phyloP scores from a whole-genome alignment of 768 basidiomycete species.

The Lactarius evosmus region DNA sequence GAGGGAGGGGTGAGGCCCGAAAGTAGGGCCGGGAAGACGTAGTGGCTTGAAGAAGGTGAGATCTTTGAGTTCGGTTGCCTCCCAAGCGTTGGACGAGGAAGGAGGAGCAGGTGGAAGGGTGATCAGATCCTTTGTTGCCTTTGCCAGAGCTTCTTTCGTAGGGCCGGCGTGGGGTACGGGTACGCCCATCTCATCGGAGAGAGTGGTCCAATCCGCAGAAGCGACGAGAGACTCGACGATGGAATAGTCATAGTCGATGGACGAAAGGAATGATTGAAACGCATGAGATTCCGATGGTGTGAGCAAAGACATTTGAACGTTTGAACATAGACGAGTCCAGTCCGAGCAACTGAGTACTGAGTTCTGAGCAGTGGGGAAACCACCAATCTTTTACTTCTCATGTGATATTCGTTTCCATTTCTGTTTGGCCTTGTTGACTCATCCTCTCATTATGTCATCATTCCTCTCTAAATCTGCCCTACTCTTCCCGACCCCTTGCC shows the following conservation, averaged over 20 bases:
- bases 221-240: slow-evolving; percentile 27
- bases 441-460: slow-evolving; percentile 3
- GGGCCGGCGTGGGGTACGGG: slow-evolving; percentile 41
- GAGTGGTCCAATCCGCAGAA: slow-evolving; percentile 27
- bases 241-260: slow-evolving; percentile 29
- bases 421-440: slow-evolving; percentile 17
- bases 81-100: slow-evolving; percentile 25
- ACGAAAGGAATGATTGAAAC: slow-evolving; percentile 29
- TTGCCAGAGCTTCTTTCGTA: slow-evolving; percentile 63
- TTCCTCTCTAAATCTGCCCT: no score
- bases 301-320: slow-evolving; percentile 25
- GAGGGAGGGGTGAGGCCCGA: slow-evolving; percentile 20
- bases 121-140: slow-evolving; percentile 84
- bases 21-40: slow-evolving; percentile 7
- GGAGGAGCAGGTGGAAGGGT: slow-evolving; percentile 46
- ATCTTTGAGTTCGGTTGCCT: slow-evolving; percentile 39
- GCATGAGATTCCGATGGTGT: slow-evolving; percentile 29
- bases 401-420: slow-evolving; percentile 22
- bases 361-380: slow-evolving; percentile 7
- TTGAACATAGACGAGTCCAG: slow-evolving; percentile 23
- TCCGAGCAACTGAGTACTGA: slow-evolving; percentile 16
- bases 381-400: slow-evolving; percentile 8
- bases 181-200: slow-evolving; percentile 40
- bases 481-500: neutral
- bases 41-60: slow-evolving; percentile 28